A percentile compares a stretch with the other conserved stretches of the same genome.
These are phyloP conservation scores for Petrea volubilis DNA, from an alignment of 257 asterid genomes.

Conservation along the genomic window DNA sequence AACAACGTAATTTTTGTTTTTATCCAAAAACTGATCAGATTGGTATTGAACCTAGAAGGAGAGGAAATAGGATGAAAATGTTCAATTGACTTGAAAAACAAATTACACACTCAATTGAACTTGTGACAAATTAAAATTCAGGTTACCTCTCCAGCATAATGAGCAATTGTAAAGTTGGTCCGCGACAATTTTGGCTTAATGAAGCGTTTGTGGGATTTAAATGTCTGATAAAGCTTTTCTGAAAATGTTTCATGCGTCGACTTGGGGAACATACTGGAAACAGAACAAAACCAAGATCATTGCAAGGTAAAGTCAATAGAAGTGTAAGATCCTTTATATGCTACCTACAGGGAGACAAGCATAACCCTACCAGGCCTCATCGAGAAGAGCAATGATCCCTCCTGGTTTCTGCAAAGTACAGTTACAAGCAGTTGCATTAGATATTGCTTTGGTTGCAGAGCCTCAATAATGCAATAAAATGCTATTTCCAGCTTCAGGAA, in stretches of 20 bases:
- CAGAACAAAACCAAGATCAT: slow-evolving; percentile 28
- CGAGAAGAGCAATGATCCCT: slow-evolving; percentile 92
- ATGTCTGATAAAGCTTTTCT: slow-evolving; percentile 91
- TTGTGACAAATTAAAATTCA: slow-evolving; percentile 11
- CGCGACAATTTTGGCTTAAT: slow-evolving; percentile 86
- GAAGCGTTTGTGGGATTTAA: slow-evolving; percentile 77
- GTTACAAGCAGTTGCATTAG: slow-evolving; percentile 17
- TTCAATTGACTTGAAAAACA: slow-evolving; percentile 21
- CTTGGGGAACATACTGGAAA: slow-evolving; percentile 93
- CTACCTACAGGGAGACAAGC: slow-evolving; percentile 36
- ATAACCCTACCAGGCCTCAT: slow-evolving; percentile 85
- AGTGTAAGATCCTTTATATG: slow-evolving; percentile 24
- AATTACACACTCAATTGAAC: slow-evolving; percentile 7
- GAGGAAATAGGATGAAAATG: slow-evolving; percentile 21
- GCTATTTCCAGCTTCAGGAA: slow-evolving; percentile 3
- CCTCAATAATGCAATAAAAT: background rate
- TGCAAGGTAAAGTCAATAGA: slow-evolving; percentile 5
- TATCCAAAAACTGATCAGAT: slow-evolving; percentile 88
- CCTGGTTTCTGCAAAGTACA: slow-evolving; percentile 84
- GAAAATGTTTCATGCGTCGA: slow-evolving; percentile 93
- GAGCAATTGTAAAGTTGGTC: slow-evolving; percentile 73
- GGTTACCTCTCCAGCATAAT: slow-evolving; percentile 95
- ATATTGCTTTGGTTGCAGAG: slow-evolving; percentile 24
- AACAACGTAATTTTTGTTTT: slow-evolving; percentile 91
- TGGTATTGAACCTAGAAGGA: slow-evolving; percentile 71